These are phyloP conservation scores for Emergomyces pasteurianus DNA, from an alignment of 2,329 filamentous ascomycete species.

Conservation along the genomic window DNA sequence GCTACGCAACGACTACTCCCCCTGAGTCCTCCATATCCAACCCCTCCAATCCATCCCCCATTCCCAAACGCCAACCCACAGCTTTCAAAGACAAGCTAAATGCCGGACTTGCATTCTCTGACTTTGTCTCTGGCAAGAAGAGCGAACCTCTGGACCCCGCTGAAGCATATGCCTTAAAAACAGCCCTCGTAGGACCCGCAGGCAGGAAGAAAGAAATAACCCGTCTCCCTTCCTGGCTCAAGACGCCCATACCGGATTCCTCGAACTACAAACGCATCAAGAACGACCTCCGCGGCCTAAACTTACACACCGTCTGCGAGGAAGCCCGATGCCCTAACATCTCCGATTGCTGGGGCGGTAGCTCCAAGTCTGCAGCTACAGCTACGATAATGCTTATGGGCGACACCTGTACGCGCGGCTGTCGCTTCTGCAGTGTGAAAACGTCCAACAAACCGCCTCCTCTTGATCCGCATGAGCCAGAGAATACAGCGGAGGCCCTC, in stretches of 20 bases:
- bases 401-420: slow-evolving; percentile 92
- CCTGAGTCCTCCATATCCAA: slow-evolving; percentile 22
- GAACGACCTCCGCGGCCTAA: slow-evolving; percentile 76
- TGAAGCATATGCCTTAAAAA: slow-evolving; percentile 50
- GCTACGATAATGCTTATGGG: slow-evolving; percentile 99
- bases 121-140: slow-evolving; percentile 45
- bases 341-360: slow-evolving; percentile 93
- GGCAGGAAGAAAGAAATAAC: slow-evolving; percentile 55
- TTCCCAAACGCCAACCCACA: slow-evolving; percentile 37
- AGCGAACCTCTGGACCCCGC: slow-evolving; percentile 30
- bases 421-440: slow-evolving; percentile 95
- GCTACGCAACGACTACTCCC: slow-evolving; percentile 29
- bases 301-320: slow-evolving; percentile 92
- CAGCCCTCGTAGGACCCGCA: slow-evolving; percentile 48
- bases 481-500: slow-evolving; percentile 90
- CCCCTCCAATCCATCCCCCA: slow-evolving; percentile 36
- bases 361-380: slow-evolving; percentile 76
- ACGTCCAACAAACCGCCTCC: slow-evolving; percentile 65
- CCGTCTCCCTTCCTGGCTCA: slow-evolving; percentile 83
- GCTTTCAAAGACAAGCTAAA: slow-evolving; percentile 53
- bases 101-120: slow-evolving; percentile 50
- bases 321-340: slow-evolving; percentile 97
- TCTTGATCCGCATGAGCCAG: slow-evolving; percentile 88
- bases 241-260: slow-evolving; percentile 80
- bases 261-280: slow-evolving; percentile 93